Evolutionary conservation across 1,284 basidiomycete genomes (phyloP), one percentile per base, ranked within the genome.

Genomic region (Paramarasmius palmivorus): DNA sequence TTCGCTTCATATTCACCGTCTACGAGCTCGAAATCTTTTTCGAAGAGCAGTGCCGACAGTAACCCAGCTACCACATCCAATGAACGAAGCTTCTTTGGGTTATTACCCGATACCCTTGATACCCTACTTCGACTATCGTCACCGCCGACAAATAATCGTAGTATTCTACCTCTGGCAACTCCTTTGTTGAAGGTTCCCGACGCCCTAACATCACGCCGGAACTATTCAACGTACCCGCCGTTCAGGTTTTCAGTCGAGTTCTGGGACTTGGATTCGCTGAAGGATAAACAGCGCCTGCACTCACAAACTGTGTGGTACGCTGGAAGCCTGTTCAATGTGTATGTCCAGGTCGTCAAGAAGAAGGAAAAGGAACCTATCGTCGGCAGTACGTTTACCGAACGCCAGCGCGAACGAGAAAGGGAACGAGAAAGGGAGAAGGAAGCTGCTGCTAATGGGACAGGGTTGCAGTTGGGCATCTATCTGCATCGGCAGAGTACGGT

Each of bases 171-270:
- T 17, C 25, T 39, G 12, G 3, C 19, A 44, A 35, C 12, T 10
- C 22, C 4, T 35, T 35, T 34, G 41, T 17, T 32, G 20, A 26
- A 36, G 34, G 19, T 38, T 26, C 25, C 36, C 20, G 26, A 20
- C 20, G 23, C 39, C 45, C 46, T 53, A 19, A 20, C 37, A 7
- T 22, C 47, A 9, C n/a, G 32, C 14, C 47, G 48, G 23, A 47
- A 32, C 25, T 57, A 49, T 83, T 77, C 84, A 0, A 72, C 79
- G 8, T 82, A 84, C 62, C 83, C 93, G 47, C 93, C 93, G 0
- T 88, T 79, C 69, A 81, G 92, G 23, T 92, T 96, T 65, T 84
- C 84, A 4, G 91, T 93, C 46, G 94, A 97, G 69, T 96, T 96
- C 67, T 96, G 91, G 86, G 90, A 92, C 60, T 79, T 94, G 23